Conservation (phyloP, 192 early-diverging fungal genomes). For the Backusella parvicylindrica region DNA sequence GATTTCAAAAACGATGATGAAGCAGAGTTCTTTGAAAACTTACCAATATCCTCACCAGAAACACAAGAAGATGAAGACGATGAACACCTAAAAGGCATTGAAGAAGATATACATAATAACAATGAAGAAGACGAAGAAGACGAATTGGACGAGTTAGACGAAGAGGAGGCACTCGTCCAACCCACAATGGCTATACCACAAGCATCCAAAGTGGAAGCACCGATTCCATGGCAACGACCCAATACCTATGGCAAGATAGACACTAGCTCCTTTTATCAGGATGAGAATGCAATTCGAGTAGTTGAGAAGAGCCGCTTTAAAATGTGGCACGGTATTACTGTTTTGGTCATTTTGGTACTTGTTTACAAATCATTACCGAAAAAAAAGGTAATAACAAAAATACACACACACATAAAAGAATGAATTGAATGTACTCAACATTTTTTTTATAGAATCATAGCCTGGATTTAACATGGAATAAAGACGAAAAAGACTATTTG, state of each 20-base stretch:
- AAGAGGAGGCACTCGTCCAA: neutral
- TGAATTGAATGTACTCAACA: neutral
- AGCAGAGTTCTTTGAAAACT: neutral
- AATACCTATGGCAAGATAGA: neutral
- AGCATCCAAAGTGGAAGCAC: neutral
- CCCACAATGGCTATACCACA: neutral
- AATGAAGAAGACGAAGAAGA: neutral
- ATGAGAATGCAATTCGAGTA: neutral
- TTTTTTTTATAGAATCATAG: neutral
- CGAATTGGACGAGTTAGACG: neutral
- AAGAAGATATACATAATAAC: neutral
- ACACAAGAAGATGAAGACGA: neutral
- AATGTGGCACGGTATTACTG: neutral
- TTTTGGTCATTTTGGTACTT: neutral
- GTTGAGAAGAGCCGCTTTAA: neutral
- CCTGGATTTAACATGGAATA: neutral
- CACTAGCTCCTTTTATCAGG: neutral
- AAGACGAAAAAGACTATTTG: slow-evolving; percentile 5
- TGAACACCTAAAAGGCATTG: neutral
- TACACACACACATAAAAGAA: too few species aligned
- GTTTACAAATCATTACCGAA: neutral
- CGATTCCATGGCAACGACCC: neutral
- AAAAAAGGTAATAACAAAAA: neutral
- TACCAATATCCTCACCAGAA: neutral
- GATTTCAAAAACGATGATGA: slow-evolving; percentile 6